These are phyloP conservation scores for Fusarium chlamydosporum DNA, from an alignment of 2,329 filamentous ascomycete species.

Conservation along the genomic window DNA sequence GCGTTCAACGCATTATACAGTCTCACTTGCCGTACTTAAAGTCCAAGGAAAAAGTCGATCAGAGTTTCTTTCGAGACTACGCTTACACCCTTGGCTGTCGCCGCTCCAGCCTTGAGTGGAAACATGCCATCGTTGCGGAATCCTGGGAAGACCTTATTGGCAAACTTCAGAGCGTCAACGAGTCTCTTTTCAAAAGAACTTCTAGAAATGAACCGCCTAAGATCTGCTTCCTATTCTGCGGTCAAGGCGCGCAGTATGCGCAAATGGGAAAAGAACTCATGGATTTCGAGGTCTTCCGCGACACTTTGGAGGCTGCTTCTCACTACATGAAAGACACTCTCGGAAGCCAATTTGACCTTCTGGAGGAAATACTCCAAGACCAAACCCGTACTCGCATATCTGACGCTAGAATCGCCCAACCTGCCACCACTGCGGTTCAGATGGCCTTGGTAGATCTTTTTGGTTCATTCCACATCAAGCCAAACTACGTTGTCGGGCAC, in stretches of 20 bases:
- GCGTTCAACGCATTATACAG: conserved; percentile 56
- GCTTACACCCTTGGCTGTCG: conserved; percentile 63
- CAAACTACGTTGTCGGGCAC: conserved; percentile 59
- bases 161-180: conserved; percentile 47
- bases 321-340: conserved; percentile 52
- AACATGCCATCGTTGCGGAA: conserved; percentile 56
- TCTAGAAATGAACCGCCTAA: conserved; percentile 49
- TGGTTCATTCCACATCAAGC: conserved; percentile 52
- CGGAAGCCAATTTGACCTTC: conserved; percentile 53
- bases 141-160: conserved; percentile 53
- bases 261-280: conserved; percentile 60
- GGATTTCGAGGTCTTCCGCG: conserved; percentile 59
- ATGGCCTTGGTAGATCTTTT: conserved; percentile 61
- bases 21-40: conserved; percentile 55
- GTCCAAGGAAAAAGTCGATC: conserved; percentile 18
- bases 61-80: conserved; percentile 56
- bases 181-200: conserved; percentile 44
- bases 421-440: conserved; percentile 60
- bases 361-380: conserved; percentile 55
- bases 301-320: conserved; percentile 56
- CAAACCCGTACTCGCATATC: conserved; percentile 50
- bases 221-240: conserved; percentile 61
- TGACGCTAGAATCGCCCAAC: conserved; percentile 57
- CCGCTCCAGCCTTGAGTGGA: conserved; percentile 62
- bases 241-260: conserved; percentile 61